Base-by-base conservation (phyloP, 2,329 filamentous ascomycete species). In the Fusarium albosuccineum region DNA sequence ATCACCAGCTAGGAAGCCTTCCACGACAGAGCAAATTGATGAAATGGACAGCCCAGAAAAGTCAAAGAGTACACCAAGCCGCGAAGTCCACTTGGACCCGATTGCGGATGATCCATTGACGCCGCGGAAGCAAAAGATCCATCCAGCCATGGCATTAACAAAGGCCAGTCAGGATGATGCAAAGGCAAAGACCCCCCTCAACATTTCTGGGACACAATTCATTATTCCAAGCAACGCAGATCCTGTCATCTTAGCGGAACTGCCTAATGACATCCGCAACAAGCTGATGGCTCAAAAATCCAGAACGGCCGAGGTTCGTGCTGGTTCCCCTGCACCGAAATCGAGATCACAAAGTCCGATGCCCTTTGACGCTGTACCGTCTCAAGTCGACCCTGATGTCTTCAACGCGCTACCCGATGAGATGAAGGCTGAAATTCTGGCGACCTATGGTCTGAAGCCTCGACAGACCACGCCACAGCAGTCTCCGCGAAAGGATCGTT, bases 161-260 rank as follows among this genome's bases (percentile, higher is more conserved):
- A 82, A 79, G 67, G 82, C 84, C 2, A 83, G 80, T 58, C 80
- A 83, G 39, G 71, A 74, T 57, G 79, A 92, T 75, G 61, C 81
- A 67, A 81, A 87, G 78, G 81, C 91, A 22, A 91, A 86, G 64
- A 87, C 86, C 7, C 90, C 90, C 1, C 81, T 97, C 22, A 97
- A 97, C 73, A 86, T 93, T 4, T 83, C 89, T 4, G 93, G 95
- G 2, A 97, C 95, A 0, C 96, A 99, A 73, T 99, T 99, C 73
- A 88, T 98, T 46, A 84, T 99, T 70, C 96, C 96, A 0, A 87
- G 87, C 1, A 92, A 97, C 69, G 86, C 92, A 3, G 96, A 99
- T 74, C 89, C 91, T 0, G 83, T 85, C n/a, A 91, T 97, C 0
- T 79, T 98, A 4, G 91, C 91, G 2, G 94, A 97, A 73, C 83